Evolutionary conservation across 2,329 filamentous ascomycete genomes (phyloP), one percentile per base, ranked within the genome.

Genomic region (Fusarium illudens): DNA sequence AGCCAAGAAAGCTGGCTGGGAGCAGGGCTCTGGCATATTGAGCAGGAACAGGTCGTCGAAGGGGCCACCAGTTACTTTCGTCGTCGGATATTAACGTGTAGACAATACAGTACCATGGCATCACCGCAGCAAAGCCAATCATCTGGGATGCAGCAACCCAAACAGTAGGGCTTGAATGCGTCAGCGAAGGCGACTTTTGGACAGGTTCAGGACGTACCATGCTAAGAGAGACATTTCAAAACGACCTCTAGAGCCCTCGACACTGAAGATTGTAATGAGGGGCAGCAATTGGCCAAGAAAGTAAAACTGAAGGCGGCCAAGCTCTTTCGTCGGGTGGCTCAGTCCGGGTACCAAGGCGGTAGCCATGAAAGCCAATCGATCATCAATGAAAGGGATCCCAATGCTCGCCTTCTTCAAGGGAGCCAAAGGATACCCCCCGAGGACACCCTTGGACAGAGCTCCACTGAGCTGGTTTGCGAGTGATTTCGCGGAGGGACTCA

Each of bases 101-200:
- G 3, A 39, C 58, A 30, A 62, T 62, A n/a, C 58, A 67, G 25
- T 65, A 67, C 27, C 61, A 59, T 33, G 64, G 64, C 55, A 65
- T 56, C 4, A 56, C 37, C 33, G 57, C 54, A 4, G 50, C 55
- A 25, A 65, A 20, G 4, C 64, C 64, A 15, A 49, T 50, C 4
- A 32, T n/a, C 17, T 62, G 58, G 10, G 59, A 48, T 2, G 60
- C 32, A 11, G 51, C 55, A 32, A 67, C 48, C 61, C 61, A 65
- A 19, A 62, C 29, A 7, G 48, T 59, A 7, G 60, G 36, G 2
- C 64, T 66, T 15, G 10, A 48, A 32, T 20, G 13, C 12, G 15
- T 49, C 5, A 49, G 46, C 9, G 1, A 15, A 49, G 17, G 12
- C 20, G 11, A 32, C 44, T 4, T 12, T 32, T 32, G 4, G 29